Evolutionary conservation across 257 asterid species (phyloP).

Genomic region (Ajuga chamaepitys): DNA sequence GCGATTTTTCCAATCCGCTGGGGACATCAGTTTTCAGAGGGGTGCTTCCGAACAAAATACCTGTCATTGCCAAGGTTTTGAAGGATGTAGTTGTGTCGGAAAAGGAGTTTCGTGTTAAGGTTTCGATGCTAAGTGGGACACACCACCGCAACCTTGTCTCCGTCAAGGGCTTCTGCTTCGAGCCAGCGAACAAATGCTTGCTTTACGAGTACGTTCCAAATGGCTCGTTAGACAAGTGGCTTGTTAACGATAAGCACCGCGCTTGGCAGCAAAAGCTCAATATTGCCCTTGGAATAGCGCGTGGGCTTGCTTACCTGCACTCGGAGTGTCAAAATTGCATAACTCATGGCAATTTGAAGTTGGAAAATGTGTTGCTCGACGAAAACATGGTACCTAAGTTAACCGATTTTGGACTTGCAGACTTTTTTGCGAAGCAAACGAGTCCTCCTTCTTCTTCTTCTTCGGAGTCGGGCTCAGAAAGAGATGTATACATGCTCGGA

Average conservation of each 20-base stretch:
- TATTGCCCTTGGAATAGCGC: conserved; percentile 50
- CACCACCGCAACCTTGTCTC: conserved; percentile 57
- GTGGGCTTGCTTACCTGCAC: conserved; percentile 49
- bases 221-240: conserved; percentile 58
- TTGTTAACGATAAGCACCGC: conserved; percentile 19
- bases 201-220: conserved; percentile 46
- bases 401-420: conserved; percentile 48
- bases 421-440: conserved; percentile 22
- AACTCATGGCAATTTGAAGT: conserved; percentile 52
- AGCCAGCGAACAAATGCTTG: conserved; percentile 34
- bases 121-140: conserved; percentile 46
- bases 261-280: conserved; percentile 41
- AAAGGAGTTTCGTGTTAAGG: conserved; percentile 51
- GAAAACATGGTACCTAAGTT: conserved; percentile 51
- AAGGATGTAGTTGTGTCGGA: conserved; percentile 36
- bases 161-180: conserved; percentile 56
- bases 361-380: conserved; percentile 48
- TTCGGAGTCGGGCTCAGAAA: conserved; percentile 56
- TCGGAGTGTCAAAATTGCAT: conserved; percentile 58
- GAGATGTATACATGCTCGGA: conserved; percentile 53
- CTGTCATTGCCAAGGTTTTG: conserved; percentile 41
- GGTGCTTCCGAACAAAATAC: conserved; percentile 35
- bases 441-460: conserved; percentile 37
- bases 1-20: conserved; percentile 28
- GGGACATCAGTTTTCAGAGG: conserved; percentile 49